phyloP scores from a whole-genome alignment of 108 stramenopile genomes.

The Cyclotella choctawhatcheeana region DNA sequence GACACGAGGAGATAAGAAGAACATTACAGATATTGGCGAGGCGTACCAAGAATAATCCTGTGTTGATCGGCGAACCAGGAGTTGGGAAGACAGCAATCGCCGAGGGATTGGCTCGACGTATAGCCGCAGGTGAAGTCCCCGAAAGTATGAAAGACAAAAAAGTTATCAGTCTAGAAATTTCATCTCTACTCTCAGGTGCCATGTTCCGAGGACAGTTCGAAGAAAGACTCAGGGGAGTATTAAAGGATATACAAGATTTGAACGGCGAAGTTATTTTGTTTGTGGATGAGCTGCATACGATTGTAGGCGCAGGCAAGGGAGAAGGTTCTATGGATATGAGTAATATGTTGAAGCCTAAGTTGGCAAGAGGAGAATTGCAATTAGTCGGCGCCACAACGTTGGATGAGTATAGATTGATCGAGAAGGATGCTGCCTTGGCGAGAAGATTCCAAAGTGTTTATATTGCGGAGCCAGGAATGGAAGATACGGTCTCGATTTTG shows the following conservation, averaged over 20 bases:
- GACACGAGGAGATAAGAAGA: slow-evolving; percentile 94
- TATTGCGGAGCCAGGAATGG: slow-evolving; percentile 88
- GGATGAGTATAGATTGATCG: slow-evolving; percentile 93
- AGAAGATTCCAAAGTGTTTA: slow-evolving; percentile 96
- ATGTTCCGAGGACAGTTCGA: slow-evolving; percentile 97
- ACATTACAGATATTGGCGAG: slow-evolving; percentile 85
- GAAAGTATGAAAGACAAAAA: slow-evolving; percentile 79
- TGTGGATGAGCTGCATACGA: slow-evolving; percentile 97
- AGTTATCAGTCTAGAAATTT: slow-evolving; percentile 88
- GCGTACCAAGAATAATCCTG: slow-evolving; percentile 89
- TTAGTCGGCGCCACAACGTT: slow-evolving; percentile 96
- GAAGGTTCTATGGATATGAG: slow-evolving; percentile 83
- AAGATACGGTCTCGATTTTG: slow-evolving; percentile 95
- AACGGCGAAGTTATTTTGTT: slow-evolving; percentile 91
- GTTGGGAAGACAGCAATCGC: slow-evolving; percentile 75
- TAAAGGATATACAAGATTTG: slow-evolving; percentile 85
- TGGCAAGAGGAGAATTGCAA: slow-evolving; percentile 95
- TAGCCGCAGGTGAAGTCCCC: slow-evolving; percentile 72
- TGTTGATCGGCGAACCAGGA: slow-evolving; percentile 90
- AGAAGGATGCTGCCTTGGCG: slow-evolving; percentile 96
- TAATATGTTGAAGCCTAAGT: slow-evolving; percentile 94
- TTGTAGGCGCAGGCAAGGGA: slow-evolving; percentile 86
- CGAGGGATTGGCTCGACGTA: slow-evolving; percentile 85
- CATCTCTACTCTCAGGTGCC: slow-evolving; percentile 89
- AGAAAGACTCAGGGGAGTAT: slow-evolving; percentile 91